Evolutionary conservation across 441 rosid genomes (phyloP).

Genomic region (Caryocar brasiliense): DNA sequence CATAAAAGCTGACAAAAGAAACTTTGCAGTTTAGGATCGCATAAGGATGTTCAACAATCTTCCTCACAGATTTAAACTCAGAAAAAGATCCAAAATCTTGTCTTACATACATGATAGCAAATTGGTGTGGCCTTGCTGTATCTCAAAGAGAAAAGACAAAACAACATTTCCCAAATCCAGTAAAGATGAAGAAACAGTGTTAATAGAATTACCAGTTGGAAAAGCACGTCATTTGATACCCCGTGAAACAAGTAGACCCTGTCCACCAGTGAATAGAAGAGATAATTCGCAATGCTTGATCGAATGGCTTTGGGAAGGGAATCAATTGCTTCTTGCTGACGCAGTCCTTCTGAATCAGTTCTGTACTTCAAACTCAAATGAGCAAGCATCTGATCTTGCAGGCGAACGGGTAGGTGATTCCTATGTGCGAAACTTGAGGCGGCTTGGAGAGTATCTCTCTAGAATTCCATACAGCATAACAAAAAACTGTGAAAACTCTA

Average conservation of each 20-base stretch:
- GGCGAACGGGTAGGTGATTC: constrained; percentile 58
- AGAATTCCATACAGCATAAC: constrained; percentile 11
- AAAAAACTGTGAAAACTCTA: too few relatives aligned
- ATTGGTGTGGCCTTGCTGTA: too few relatives aligned
- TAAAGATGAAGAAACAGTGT: not conserved
- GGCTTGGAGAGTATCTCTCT: constrained; percentile 83
- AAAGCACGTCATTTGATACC: constrained; percentile 81
- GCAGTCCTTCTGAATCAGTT: constrained; percentile 80
- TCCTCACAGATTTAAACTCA: too few relatives aligned
- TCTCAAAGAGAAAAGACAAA: not conserved
- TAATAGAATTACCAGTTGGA: constrained; percentile 64
- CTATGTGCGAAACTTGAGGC: constrained; percentile 69
- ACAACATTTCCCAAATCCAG: not conserved
- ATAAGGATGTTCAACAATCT: too few relatives aligned
- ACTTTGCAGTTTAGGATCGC: too few relatives aligned
- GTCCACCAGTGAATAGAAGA: constrained; percentile 75
- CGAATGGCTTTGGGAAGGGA: constrained; percentile 81
- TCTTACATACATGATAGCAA: too few relatives aligned
- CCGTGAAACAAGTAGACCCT: constrained; percentile 76
- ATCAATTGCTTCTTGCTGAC: constrained; percentile 78
- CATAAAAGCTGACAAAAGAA: too few relatives aligned
- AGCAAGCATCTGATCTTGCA: constrained; percentile 89
- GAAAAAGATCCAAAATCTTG: too few relatives aligned
- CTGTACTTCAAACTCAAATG: constrained; percentile 70
- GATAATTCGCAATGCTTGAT: constrained; percentile 62